These are phyloP conservation scores for Pseudocercospora ulei DNA, from an alignment of 2,329 filamentous ascomycete species.

Conservation along the genomic window DNA sequence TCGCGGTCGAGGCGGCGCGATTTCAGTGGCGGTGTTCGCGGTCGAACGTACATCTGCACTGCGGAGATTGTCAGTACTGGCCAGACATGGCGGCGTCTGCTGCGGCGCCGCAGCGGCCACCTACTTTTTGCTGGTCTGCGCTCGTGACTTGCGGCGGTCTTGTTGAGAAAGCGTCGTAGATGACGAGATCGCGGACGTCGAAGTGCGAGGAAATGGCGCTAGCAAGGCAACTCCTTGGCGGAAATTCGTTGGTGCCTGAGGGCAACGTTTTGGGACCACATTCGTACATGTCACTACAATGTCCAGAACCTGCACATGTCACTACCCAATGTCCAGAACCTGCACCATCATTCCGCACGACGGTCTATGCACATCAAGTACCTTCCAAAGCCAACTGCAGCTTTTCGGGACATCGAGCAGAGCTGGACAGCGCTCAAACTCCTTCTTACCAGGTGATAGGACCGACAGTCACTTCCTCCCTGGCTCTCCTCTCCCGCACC, in stretches of 20 bases:
- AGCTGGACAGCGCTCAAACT: too few relatives aligned
- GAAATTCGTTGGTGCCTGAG: too few relatives aligned
- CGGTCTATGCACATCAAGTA: too few relatives aligned
- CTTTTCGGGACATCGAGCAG: too few relatives aligned
- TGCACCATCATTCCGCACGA: too few relatives aligned
- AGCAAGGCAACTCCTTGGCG: too few relatives aligned
- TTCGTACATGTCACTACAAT: too few relatives aligned
- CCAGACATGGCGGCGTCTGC: background rate
- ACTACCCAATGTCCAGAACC: too few relatives aligned
- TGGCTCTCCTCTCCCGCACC: conserved; percentile 34
- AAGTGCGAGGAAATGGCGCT: conserved; percentile 1
- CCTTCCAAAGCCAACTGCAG: too few relatives aligned
- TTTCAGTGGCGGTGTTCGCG: conserved; percentile 15
- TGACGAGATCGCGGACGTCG: conserved; percentile 1
- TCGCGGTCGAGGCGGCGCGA: conserved; percentile 9
- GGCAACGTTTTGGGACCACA: too few relatives aligned
- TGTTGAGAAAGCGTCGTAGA: conserved; percentile 7
- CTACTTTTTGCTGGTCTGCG: conserved; percentile 26
- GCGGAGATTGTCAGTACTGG: conserved; percentile 24
- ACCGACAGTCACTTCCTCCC: conserved; percentile 43
- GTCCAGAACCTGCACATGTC: too few relatives aligned
- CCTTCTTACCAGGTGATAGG: conserved; percentile 28
- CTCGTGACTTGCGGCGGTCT: conserved; percentile 18
- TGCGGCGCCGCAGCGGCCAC: conserved; percentile 7
- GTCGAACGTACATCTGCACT: conserved; percentile 32